phyloP scores from a whole-genome alignment of 116 monocot genomes.

The Cymodocea nodosa region DNA sequence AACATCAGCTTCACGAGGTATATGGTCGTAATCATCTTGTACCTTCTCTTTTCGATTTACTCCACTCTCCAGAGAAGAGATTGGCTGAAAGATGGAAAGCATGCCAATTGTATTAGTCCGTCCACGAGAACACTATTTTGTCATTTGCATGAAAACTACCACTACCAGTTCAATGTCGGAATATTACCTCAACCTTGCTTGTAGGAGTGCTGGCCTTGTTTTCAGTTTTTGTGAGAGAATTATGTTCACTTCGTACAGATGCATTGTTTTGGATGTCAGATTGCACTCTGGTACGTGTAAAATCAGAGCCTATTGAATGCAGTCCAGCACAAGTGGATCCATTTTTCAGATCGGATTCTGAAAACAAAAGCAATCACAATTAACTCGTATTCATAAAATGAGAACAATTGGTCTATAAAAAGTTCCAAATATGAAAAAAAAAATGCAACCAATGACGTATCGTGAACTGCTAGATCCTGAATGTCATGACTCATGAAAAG shows the following conservation, averaged over 20 bases:
- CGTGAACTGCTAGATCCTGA: not conserved
- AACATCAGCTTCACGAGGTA: constrained; percentile 16
- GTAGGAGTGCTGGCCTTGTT: constrained; percentile 47
- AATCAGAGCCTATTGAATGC: constrained; percentile 89
- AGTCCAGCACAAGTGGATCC: constrained; percentile 66
- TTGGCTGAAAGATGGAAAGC: constrained; percentile 27
- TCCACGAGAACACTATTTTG: not conserved
- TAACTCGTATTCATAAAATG: not conserved
- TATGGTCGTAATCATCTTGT: not conserved
- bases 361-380: not conserved
- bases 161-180: not conserved
- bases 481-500: not conserved
- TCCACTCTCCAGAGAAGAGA: constrained; percentile 85
- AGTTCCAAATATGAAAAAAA: not conserved
- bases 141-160: not conserved
- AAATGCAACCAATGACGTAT: not conserved
- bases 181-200: constrained; percentile 44
- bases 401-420: not conserved
- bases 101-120: not conserved
- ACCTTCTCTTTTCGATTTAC: constrained; percentile 25
- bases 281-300: constrained; percentile 60
- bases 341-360: constrained; percentile 32
- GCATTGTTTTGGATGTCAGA: constrained; percentile 27
- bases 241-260: constrained; percentile 22
- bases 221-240: constrained; percentile 3